Evolutionary conservation across 208 protist species (phyloP), one percentile per base, ranked within the genome.

Genomic region (Trypanosoma cruzi): DNA sequence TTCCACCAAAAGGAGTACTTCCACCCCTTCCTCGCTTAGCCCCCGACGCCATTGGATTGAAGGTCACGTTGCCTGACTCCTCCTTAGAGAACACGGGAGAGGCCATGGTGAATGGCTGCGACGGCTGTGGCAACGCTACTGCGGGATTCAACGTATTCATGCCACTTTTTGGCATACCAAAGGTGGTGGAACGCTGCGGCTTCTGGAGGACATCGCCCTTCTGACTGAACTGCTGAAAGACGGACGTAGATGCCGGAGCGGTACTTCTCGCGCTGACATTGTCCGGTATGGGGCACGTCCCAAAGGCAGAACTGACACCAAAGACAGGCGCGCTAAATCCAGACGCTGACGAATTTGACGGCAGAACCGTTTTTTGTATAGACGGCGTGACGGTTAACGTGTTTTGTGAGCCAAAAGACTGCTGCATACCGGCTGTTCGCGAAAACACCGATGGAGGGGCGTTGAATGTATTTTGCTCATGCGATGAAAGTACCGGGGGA

Each of bases 1-100:
- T 61, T 24, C 52, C 53, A 24, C 37, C 34, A 18, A 34, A 29
- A 10, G 16, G 13, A 18, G 37, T n/a, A 11, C 48, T 18, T 52
- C 53, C 37, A 16, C 64, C 40, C 59, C 53, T 46, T 31, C 50
- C 64, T 13, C 64, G 32, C 3, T 53, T 60, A 5, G 37, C 64
- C 36, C n/a, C 53, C 1, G 37, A 4, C 36, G 20, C 40, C 64
- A 50, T 68, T 37, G 53, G 31, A 32, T 68, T 61, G 40, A 61
- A 61, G 3, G 24, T 11, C 2, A 6, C 10, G n/a, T 8, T 14
- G 28, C 13, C 22, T 13, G 56, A 14, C 20, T 28, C 5, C 52
- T 32, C 3, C 53, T 20, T 58, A 29, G 48, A 16, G 28, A 29
- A 53, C 14, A 50, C 44, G 24, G 59, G 26, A 14, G 59, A 26